Base-by-base conservation (phyloP, 1,284 basidiomycete genomes). In the Volvariella surrecta region DNA sequence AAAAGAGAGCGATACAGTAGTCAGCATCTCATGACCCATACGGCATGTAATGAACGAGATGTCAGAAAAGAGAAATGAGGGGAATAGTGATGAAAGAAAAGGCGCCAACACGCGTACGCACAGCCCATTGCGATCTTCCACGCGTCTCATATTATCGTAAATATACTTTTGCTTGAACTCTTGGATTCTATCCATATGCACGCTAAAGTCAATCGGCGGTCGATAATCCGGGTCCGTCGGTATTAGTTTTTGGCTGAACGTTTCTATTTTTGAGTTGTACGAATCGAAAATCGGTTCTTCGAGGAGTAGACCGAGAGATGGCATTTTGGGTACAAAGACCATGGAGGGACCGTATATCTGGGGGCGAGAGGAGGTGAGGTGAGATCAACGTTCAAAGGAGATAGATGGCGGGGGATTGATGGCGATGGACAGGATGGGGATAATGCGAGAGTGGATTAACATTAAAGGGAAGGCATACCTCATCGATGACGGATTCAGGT, bases 321-420 rank as follows among this genome's bases (percentile, higher is more conserved):
- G 96, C 65, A 97, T 96, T 68, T 97, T 98, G 22, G 96, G 96
- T 18, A 98, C 78, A 58, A 91, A 81, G 34, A 95, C 85, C 35
- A 71, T 71, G n/a, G 80, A 76, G 1, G 87, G 82, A 0, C 79
- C 79, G 54, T 80, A 89, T 20, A 88, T 61, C 80, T 84, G 48
- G 30, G 15, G 28, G 11, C 19, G 15, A 35, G 40, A 39, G 22
- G 39, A 20, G 8, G 34, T 4, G n/a, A n/a, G 34, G 15, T 37
- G 19, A 35, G 22, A 41, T 40, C 7, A 37, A 19, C 42, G 40
- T 37, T 17, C n/a, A 21, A 8, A 30, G 41, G 22, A n/a, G n/a
- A n/a, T n/a, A n/a, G n/a, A n/a, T n/a, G n/a, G n/a, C n/a, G n/a
- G 20, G 21, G 38, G 4, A 34, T 24, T 16, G 32, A 8, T 2